Evolutionary conservation across 257 asterid genomes (phyloP).

Genomic region (Mitragyna speciosa): DNA sequence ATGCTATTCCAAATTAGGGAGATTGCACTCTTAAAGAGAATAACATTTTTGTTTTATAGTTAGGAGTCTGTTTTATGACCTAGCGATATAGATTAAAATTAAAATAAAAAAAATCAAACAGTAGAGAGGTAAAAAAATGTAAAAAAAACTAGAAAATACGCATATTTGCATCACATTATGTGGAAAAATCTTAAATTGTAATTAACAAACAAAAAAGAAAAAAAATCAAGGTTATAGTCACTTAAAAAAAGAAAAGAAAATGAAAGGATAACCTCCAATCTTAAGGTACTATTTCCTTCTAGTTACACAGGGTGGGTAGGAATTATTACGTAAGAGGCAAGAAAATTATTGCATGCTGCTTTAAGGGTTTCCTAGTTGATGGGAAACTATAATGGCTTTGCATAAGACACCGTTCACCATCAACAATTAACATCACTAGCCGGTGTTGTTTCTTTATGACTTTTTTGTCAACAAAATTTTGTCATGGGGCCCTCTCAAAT

Average conservation of each 20-base stretch:
- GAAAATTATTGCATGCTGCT: background rate
- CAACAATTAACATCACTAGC: background rate
- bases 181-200: background rate
- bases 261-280: too few relatives aligned
- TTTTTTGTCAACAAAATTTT: background rate
- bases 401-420: background rate
- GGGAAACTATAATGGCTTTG: background rate
- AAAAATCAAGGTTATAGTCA: too few relatives aligned
- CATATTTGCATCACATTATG: too few relatives aligned
- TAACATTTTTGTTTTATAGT: background rate
- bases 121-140: too few relatives aligned
- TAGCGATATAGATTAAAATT: too few relatives aligned
- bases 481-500: background rate
- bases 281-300: too few relatives aligned
- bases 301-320: too few relatives aligned
- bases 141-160: too few relatives aligned
- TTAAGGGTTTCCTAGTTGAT: background rate
- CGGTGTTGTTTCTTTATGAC: background rate
- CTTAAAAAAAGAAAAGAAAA: too few relatives aligned
- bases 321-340: background rate
- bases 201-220: too few relatives aligned
- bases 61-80: too few relatives aligned
- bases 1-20: background rate
- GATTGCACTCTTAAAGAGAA: background rate
- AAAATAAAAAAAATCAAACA: too few relatives aligned